These are phyloP conservation scores for Tetrahymena elliotti DNA, from an alignment of 73 alveolate species.

Conservation along the genomic window DNA sequence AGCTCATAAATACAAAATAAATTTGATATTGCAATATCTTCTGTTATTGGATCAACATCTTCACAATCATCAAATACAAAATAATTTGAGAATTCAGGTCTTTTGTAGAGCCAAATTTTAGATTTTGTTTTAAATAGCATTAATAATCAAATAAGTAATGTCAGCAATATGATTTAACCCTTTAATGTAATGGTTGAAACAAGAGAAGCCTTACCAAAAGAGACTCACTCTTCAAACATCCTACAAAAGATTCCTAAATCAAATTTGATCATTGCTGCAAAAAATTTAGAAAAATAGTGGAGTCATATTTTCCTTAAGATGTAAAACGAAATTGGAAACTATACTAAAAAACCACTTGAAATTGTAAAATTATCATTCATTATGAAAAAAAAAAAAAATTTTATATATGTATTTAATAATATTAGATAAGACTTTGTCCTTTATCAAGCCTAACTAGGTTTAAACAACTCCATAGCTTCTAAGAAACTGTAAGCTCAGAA, in stretches of 20 bases:
- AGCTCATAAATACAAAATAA: neutral
- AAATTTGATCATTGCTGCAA: neutral
- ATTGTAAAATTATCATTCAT: neutral
- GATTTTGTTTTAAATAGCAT: neutral
- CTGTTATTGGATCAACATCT: neutral
- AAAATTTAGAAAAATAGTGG: neutral
- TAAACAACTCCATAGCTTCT: neutral
- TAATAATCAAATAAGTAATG: neutral
- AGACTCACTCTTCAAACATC: neutral
- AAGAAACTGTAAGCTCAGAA: neutral
- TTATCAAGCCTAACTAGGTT: neutral
- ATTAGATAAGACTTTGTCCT: neutral
- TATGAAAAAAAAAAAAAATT: neutral
- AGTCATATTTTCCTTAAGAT: neutral
- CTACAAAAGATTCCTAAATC: neutral
- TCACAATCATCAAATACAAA: neutral
- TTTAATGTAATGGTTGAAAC: neutral
- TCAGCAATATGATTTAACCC: neutral
- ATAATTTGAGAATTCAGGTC: neutral
- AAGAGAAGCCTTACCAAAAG: neutral
- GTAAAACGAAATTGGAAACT: neutral
- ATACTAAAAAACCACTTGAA: neutral
- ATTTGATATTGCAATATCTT: neutral
- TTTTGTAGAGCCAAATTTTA: neutral
- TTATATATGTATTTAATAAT: neutral